These are phyloP conservation scores for Hypocreales sp. DNA, from an alignment of 2,329 filamentous ascomycete species.

Conservation along the genomic window DNA sequence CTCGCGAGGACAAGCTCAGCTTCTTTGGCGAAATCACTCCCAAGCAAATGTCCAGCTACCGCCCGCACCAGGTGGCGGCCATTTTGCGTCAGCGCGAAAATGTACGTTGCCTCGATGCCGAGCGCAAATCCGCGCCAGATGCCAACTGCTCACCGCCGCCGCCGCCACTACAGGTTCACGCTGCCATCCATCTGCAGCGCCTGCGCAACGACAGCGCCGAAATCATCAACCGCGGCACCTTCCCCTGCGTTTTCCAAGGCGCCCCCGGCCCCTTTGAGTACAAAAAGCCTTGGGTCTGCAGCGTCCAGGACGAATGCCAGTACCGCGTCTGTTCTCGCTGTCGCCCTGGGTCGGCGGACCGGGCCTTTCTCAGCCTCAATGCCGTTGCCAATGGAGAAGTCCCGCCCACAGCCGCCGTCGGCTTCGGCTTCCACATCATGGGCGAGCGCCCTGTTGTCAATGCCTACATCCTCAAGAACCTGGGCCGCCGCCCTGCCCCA, in stretches of 20 bases:
- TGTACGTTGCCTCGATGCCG: constrained; percentile 17
- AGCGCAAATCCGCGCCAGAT: too few species aligned
- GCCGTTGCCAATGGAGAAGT: constrained; percentile 33
- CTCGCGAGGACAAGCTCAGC: constrained; percentile 24
- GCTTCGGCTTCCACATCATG: constrained; percentile 34
- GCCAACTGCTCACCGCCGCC: background rate
- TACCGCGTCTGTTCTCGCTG: constrained; percentile 35
- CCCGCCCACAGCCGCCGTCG: constrained; percentile 30
- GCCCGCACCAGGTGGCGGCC: constrained; percentile 26
- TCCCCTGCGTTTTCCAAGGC: constrained; percentile 6
- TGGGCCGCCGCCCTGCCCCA: constrained; percentile 21
- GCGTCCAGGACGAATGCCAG: constrained; percentile 26
- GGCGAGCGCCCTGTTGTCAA: constrained; percentile 27
- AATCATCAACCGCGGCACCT: constrained; percentile 7
- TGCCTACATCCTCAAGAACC: constrained; percentile 19
- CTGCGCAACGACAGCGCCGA: constrained; percentile 9
- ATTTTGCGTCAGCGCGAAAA: constrained; percentile 35
- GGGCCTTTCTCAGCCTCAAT: constrained; percentile 33
- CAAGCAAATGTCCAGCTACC: constrained; percentile 28
- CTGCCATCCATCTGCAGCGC: constrained; percentile 14
- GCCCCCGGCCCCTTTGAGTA: constrained; percentile 7
- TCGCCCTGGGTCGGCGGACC: constrained; percentile 24
- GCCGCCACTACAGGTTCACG: constrained; percentile 13
- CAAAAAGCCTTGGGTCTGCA: constrained; percentile 22
- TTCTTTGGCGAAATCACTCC: constrained; percentile 27